Base-by-base conservation (phyloP, 306 rosid species). In the Hippophae gyantsensis region DNA sequence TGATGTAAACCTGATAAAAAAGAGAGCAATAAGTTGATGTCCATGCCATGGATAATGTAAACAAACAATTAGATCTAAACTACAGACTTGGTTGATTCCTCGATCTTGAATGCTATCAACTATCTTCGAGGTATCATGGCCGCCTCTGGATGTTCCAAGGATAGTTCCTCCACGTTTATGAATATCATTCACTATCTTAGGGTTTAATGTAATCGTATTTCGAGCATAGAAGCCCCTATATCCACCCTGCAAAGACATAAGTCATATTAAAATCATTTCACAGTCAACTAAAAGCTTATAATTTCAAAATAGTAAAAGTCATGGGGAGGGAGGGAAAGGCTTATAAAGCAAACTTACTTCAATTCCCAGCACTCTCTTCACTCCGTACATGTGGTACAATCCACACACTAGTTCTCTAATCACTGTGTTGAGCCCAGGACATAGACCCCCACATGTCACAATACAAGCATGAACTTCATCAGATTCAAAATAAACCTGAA, bases 371-470 rank as follows among this genome's bases (percentile, higher is more conserved):
- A 92, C 96, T 71, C 62, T 82, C 68, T 79, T 92, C 8, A 92
- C 96, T 0, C 93, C 96, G 63, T 88, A 88, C 99, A 92, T 92
- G 64, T 92, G 76, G 78, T 88, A 56, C 70, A 92, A 70, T 48
- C 95, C 84, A 64, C 97, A 92, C 1, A 88, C 99, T 10, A 92
- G 69, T 61, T 92, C 99, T 64, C 99, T 86, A n/a, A 86, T 86
- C 61, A 92, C 97, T 1, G 97, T 92, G 85, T 92, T 92, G 79
- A 92, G 97, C 4, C 99, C 99, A 46, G 99, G 97, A 62, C 99
- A 92, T 12, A 92, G 93, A 72, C 99, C 99, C 43, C 99, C 99
- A 42, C 97, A 92, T 6, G 97, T 92, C 54, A 92, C 99, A 53
- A 88, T 92, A 60, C 94, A 93, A 46, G 94, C 99, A 56, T 67